phyloP scores from a whole-genome alignment of 768 basidiomycete species.

The Mycena kentingensis region DNA sequence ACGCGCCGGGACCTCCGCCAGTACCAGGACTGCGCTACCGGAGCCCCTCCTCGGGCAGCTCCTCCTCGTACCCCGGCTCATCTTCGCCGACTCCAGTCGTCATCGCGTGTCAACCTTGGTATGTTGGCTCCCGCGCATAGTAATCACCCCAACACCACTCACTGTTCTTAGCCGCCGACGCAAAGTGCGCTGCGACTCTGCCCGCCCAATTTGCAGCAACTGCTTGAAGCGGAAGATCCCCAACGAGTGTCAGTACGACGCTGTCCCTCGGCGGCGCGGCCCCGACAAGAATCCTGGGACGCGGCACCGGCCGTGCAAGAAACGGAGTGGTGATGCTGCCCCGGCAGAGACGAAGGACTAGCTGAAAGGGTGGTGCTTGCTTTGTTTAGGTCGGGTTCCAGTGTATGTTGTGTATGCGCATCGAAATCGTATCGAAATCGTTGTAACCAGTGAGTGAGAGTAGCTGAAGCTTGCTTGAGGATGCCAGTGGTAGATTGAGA shows the following conservation, averaged over 20 bases:
- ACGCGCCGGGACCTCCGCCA: too few relatives aligned
- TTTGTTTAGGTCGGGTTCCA: too few relatives aligned
- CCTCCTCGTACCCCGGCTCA: background rate
- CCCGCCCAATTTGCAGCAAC: background rate
- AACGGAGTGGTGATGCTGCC: too few relatives aligned
- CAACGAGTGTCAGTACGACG: background rate
- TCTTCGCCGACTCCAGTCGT: background rate
- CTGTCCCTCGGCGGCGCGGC: background rate
- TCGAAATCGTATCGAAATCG: too few relatives aligned
- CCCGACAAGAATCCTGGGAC: slow-evolving; percentile 2
- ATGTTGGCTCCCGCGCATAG: background rate
- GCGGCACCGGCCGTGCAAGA: background rate
- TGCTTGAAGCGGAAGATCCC: background rate
- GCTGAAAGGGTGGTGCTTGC: too few relatives aligned
- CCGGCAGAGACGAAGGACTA: too few relatives aligned
- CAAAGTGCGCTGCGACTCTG: background rate
- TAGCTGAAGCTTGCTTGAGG: too few relatives aligned
- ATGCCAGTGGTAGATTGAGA: too few relatives aligned
- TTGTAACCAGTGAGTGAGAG: too few relatives aligned
- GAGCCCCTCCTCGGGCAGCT: background rate
- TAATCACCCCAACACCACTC: background rate
- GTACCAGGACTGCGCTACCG: too few relatives aligned
- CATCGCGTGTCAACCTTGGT: slow-evolving; percentile 1
- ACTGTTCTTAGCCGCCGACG: background rate
- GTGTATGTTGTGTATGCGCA: too few relatives aligned